Evolutionary conservation across 306 rosid species (phyloP), one percentile per base, ranked within the genome.

Genomic region (Phaseolus lunatus): DNA sequence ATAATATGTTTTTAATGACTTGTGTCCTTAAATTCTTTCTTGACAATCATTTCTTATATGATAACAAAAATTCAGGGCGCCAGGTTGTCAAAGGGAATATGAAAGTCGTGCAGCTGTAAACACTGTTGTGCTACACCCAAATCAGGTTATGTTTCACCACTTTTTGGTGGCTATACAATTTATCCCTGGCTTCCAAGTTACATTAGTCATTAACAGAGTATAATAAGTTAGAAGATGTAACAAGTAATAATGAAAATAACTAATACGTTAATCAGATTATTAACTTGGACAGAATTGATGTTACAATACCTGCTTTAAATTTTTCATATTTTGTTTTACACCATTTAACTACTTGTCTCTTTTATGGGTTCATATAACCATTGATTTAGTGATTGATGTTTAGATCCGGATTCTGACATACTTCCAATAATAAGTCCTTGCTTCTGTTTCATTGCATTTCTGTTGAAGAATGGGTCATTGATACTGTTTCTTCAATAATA

Each of bases 21-120:
- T 33, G 16, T 62, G 50, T 56, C 27, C 69, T 78, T 75, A n/a
- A 35, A 18, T 61, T 67, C 44, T 29, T 47, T 48, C 65, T 47
- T 20, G 31, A 66, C 65, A 74, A 48, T 27, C 68, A 57, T 72
- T 82, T 47, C 77, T 73, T 74, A 65, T 73, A 54, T 67, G 72
- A 67, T 83, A 65, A 72, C 26, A 35, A 82, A 69, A 82, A 61
- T 65, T 72, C 86, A 92, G 99, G 88, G 99, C 99, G 20, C 98
- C 97, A 13, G 97, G 97, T 78, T 95, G 97, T 85, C 99, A 95
- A 83, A 87, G 99, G 86, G 99, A 95, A 83, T 95, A 95, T 81
- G 99, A 95, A 89, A 95, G 97, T 64, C 97, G 99, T 52, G 99
- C 94, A 24, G 97, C 99, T 35, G 97, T 92, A 80, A 92, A 95